A percentile compares a stretch with the other conserved stretches of the same genome.
These are phyloP conservation scores for Lipomyces spencermartinsiae DNA, from an alignment of 805 yeast species.

Conservation along the genomic window DNA sequence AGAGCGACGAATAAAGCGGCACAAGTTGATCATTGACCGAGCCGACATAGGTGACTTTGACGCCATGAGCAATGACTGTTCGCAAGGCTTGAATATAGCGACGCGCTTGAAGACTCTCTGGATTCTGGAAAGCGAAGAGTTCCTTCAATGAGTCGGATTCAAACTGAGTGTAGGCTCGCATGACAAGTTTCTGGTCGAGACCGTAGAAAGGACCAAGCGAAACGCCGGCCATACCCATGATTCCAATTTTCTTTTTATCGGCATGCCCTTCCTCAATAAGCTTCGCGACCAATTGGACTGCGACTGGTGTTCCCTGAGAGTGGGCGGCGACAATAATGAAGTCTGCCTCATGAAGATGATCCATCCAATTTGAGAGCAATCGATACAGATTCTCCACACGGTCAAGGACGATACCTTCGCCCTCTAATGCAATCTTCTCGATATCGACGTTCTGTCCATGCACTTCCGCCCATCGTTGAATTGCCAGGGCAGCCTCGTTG, in stretches of 20 bases:
- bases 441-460: constrained; percentile 56
- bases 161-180: constrained; percentile 87
- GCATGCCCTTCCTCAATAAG: constrained; percentile 66
- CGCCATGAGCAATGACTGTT: constrained; percentile 68
- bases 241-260: constrained; percentile 58
- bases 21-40: constrained; percentile 93
- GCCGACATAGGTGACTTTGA: constrained; percentile 81
- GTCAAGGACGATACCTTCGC: constrained; percentile 88
- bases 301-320: constrained; percentile 95
- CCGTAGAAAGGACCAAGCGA: constrained; percentile 95
- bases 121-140: constrained; percentile 84
- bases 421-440: constrained; percentile 92
- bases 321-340: constrained; percentile 91
- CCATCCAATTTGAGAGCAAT: constrained; percentile 70
- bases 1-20: constrained; percentile 86
- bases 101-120: constrained; percentile 71
- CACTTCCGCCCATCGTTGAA: constrained; percentile 67
- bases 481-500: constrained; percentile 82
- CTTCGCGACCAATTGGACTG: constrained; percentile 76
- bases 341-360: constrained; percentile 68
- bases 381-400: constrained; percentile 82
- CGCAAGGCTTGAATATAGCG: constrained; percentile 72
- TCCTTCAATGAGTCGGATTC: constrained; percentile 88
- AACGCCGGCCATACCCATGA: constrained; percentile 94
- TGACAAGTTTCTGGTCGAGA: constrained; percentile 78